phyloP scores from a whole-genome alignment of 345 rosid genomes.

The Physaria fendleri region DNA sequence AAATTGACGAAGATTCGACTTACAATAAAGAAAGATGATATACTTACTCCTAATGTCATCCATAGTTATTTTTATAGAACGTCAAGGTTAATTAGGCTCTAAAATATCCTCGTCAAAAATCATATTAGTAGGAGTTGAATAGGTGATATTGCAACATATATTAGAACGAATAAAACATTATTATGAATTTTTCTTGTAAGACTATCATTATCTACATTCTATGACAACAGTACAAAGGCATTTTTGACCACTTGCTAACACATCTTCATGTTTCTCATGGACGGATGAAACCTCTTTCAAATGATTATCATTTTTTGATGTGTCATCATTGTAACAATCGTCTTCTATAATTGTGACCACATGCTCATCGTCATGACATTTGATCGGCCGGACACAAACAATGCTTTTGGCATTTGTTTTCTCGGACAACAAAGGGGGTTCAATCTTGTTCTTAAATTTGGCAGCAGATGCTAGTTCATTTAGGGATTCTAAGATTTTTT shows the following conservation, averaged over 20 bases:
- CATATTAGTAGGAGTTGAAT: background rate
- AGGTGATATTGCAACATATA: background rate
- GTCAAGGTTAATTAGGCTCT: background rate
- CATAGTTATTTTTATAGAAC: background rate
- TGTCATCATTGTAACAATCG: background rate
- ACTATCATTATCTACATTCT: conserved; percentile 17
- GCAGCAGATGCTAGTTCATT: conserved; percentile 51
- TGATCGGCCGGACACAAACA: conserved; percentile 4
- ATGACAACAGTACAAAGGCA: background rate
- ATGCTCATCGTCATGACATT: conserved; percentile 16
- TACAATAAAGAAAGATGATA: too few relatives aligned
- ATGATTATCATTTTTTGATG: background rate
- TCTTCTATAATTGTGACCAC: conserved; percentile 16
- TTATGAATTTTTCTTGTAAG: background rate
- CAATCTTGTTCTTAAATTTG: conserved; percentile 30
- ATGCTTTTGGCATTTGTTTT: conserved; percentile 10
- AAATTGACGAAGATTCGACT: too few relatives aligned
- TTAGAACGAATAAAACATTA: background rate
- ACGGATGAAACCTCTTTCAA: background rate
- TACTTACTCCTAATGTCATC: too few relatives aligned
- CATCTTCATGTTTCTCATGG: conserved; percentile 6
- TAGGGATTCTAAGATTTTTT: conserved; percentile 46
- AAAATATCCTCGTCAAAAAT: background rate
- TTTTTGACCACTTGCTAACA: conserved; percentile 7
- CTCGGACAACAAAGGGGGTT: conserved; percentile 23